A percentile compares a stretch with the other conserved stretches of the same genome.
Conservation (phyloP, 257 asterid genomes). For the Solanum infundibuliforme region DNA sequence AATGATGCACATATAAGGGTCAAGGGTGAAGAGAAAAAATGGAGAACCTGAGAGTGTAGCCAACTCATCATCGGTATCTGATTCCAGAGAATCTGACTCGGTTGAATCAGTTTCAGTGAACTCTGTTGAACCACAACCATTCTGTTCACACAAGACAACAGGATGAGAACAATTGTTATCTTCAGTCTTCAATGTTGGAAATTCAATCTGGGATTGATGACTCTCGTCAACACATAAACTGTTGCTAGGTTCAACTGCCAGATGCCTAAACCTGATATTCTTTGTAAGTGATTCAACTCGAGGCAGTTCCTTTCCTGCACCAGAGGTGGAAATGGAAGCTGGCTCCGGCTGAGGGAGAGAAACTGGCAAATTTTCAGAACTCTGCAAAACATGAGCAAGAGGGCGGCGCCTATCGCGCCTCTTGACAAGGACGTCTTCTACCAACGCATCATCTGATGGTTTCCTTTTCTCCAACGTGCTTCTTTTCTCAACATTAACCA, state of each 20-base stretch:
- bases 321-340: slow-evolving; percentile 16
- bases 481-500: slow-evolving; percentile 3
- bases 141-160: slow-evolving; percentile 49
- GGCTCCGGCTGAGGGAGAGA: slow-evolving; percentile 21
- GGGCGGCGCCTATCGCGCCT: slow-evolving; percentile 18
- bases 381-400: slow-evolving; percentile 26
- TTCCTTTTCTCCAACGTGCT: slow-evolving; percentile 15
- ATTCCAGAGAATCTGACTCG: slow-evolving; percentile 70
- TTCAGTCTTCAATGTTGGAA: slow-evolving; percentile 41
- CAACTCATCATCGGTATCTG: slow-evolving; percentile 73
- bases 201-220: slow-evolving; percentile 34
- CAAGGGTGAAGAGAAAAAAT: neutral
- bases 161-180: slow-evolving; percentile 23
- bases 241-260: slow-evolving; percentile 38
- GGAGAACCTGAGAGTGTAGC: slow-evolving; percentile 63
- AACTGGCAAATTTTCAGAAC: slow-evolving; percentile 21
- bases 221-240: slow-evolving; percentile 29
- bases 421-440: slow-evolving; percentile 26
- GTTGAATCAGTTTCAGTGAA: slow-evolving; percentile 95
- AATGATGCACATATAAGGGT: neutral
- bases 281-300: slow-evolving; percentile 35
- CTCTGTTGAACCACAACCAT: slow-evolving; percentile 61
- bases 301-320: slow-evolving; percentile 54
- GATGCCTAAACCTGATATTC: slow-evolving; percentile 43
- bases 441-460: slow-evolving; percentile 11